A percentile compares a stretch with the other conserved stretches of the same genome.
These are phyloP conservation scores for Albizia julibrissin DNA, from an alignment of 306 rosid species.

Conservation along the genomic window DNA sequence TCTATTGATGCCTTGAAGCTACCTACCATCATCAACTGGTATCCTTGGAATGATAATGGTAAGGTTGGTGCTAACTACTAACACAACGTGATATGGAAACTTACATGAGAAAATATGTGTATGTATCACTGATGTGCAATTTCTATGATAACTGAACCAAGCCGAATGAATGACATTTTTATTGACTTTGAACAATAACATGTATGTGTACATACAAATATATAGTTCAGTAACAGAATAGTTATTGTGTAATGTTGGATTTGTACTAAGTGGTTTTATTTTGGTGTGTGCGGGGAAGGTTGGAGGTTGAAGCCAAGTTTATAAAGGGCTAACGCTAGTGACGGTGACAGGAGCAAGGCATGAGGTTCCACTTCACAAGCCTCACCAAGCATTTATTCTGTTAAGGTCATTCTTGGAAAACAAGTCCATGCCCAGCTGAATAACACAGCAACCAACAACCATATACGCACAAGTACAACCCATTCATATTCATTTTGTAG, in stretches of 20 bases:
- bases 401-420: conserved; percentile 87
- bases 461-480: background rate
- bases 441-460: background rate
- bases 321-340: conserved; percentile 83
- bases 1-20: conserved; percentile 89
- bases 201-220: background rate
- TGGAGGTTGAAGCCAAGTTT: conserved; percentile 93
- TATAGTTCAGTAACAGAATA: background rate
- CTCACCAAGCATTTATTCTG: conserved; percentile 82
- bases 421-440: conserved; percentile 55
- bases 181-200: background rate
- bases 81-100: background rate
- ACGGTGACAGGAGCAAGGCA: conserved; percentile 92
- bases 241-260: background rate
- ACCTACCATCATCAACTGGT: conserved; percentile 82
- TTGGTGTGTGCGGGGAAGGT: conserved; percentile 55
- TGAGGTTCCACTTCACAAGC: conserved; percentile 93
- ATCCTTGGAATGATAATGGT: conserved; percentile 80
- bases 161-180: no score
- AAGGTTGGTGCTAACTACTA: conserved; percentile 63
- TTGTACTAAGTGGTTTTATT: background rate
- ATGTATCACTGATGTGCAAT: background rate
- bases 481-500: no score
- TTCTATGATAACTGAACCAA: no score
- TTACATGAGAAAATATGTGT: background rate